Evolutionary conservation across 73 alveolate genomes (phyloP).

Genomic region (Effrenium voratum): DNA sequence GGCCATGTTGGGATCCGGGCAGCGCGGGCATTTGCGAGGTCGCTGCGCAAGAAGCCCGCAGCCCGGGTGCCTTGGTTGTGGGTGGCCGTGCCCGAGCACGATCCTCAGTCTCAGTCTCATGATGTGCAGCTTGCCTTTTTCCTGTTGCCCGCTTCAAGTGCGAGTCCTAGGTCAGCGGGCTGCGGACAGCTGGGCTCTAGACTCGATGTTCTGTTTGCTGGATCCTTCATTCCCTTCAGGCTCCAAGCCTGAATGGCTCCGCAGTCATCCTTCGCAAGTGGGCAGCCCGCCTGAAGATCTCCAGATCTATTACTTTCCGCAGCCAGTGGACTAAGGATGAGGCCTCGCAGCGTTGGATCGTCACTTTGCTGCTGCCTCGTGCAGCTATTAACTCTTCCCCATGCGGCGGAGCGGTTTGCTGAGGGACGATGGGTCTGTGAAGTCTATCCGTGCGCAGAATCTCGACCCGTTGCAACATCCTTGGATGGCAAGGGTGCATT

Average conservation of each 20-base stretch:
- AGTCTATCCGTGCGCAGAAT: constrained; percentile 63
- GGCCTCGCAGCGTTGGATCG: constrained; percentile 68
- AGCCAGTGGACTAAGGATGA: constrained; percentile 11
- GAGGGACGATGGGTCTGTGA: constrained; percentile 81
- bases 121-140: not conserved
- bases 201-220: not conserved
- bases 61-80: too few species aligned
- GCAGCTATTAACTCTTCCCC: not conserved
- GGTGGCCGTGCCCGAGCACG: too few species aligned
- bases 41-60: too few species aligned
- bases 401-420: not conserved
- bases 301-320: too few species aligned
- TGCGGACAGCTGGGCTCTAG: constrained; percentile 30
- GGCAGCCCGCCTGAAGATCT: too few species aligned
- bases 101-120: not conserved
- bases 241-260: constrained; percentile 30
- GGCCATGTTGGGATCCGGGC: too few species aligned
- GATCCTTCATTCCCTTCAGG: not conserved
- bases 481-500: too few species aligned
- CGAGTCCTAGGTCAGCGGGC: not conserved
- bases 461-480: not conserved
- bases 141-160: not conserved
- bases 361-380: constrained; percentile 23
- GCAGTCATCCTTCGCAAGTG: constrained; percentile 42
- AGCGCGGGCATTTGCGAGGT: too few species aligned